A percentile compares a stretch with the other conserved stretches of the same genome.
Conservation (phyloP, 1,284 basidiomycete genomes). For the Pisolithus thermaeus region DNA sequence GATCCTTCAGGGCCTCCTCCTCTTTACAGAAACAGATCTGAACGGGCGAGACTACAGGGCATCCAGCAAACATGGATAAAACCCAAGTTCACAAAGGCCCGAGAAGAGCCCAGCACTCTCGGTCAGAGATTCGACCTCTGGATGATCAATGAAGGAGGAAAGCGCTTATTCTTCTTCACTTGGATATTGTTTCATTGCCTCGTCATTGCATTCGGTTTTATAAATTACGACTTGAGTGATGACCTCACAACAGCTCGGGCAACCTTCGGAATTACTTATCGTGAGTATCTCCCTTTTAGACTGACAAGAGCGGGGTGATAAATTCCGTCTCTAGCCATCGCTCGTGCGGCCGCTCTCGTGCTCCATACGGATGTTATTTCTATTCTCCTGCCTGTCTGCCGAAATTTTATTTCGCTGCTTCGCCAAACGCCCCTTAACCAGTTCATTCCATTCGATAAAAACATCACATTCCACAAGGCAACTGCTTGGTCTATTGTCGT, state of each 20-base stretch:
- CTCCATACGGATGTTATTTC: slow-evolving; percentile 85
- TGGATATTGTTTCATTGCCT: slow-evolving; percentile 75
- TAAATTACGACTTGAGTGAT: slow-evolving; percentile 77
- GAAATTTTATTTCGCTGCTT: slow-evolving; percentile 83
- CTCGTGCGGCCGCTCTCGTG: slow-evolving; percentile 78
- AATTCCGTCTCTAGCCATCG: slow-evolving; percentile 50
- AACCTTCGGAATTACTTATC: slow-evolving; percentile 68
- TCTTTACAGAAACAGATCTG: slow-evolving; percentile 74
- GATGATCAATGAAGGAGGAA: slow-evolving; percentile 89
- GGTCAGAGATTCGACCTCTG: slow-evolving; percentile 57
- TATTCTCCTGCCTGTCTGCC: slow-evolving; percentile 87
- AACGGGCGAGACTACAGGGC: slow-evolving; percentile 71
- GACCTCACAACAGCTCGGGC: slow-evolving; percentile 57
- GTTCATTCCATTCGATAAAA: slow-evolving; percentile 87
- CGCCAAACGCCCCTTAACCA: slow-evolving; percentile 77
- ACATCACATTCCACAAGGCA: slow-evolving; percentile 83
- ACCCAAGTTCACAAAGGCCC: slow-evolving; percentile 30
- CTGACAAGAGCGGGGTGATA: slow-evolving; percentile 1
- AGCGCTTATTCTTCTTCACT: slow-evolving; percentile 67
- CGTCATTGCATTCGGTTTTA: slow-evolving; percentile 66
- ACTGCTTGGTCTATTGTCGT: slow-evolving; percentile 83
- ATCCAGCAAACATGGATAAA: slow-evolving; percentile 51
- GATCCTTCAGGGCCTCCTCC: slow-evolving; percentile 15
- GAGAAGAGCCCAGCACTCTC: slow-evolving; percentile 30
- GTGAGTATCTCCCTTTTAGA: slow-evolving; percentile 41